Percentiles rank a stretch among this genome's conserved stretches.
phyloP scores from a whole-genome alignment of 1,139 yeast genomes.

The Spathaspora jeffriesii region DNA sequence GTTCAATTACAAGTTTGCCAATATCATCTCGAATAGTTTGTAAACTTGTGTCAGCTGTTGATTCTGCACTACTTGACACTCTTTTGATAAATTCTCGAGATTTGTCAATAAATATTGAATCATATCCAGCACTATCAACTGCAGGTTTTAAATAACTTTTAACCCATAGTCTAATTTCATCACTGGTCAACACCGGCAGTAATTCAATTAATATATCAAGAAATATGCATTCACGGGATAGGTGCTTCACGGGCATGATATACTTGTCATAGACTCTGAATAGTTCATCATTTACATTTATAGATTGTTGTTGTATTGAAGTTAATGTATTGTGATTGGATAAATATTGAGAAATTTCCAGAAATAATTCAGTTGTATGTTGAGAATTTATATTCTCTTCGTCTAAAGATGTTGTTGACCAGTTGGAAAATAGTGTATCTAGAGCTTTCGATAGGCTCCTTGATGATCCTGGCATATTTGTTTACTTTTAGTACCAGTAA shows the following conservation, averaged over 20 bases:
- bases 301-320: slow-evolving; percentile 27
- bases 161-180: slow-evolving; percentile 53
- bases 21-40: slow-evolving; percentile 20
- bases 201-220: slow-evolving; percentile 42
- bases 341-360: slow-evolving; percentile 23
- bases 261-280: slow-evolving; percentile 40
- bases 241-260: slow-evolving; percentile 30
- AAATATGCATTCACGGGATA: slow-evolving; percentile 44
- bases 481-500: not conserved
- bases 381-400: slow-evolving; percentile 13
- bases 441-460: slow-evolving; percentile 33
- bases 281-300: slow-evolving; percentile 51
- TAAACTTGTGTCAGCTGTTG: slow-evolving; percentile 28
- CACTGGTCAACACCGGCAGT: slow-evolving; percentile 38
- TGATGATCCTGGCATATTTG: slow-evolving; percentile 34
- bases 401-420: slow-evolving; percentile 23
- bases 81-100: slow-evolving; percentile 42
- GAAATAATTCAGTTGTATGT: slow-evolving; percentile 15
- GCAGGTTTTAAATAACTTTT: slow-evolving; percentile 54
- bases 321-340: slow-evolving; percentile 43
- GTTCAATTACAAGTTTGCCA: slow-evolving; percentile 26
- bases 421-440: slow-evolving; percentile 25
- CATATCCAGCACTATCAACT: slow-evolving; percentile 61
- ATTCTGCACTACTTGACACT: slow-evolving; percentile 24
- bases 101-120: slow-evolving; percentile 37